Base-by-base conservation (phyloP, 1,284 basidiomycete species). In the Cryptococcus depauperatus region DNA sequence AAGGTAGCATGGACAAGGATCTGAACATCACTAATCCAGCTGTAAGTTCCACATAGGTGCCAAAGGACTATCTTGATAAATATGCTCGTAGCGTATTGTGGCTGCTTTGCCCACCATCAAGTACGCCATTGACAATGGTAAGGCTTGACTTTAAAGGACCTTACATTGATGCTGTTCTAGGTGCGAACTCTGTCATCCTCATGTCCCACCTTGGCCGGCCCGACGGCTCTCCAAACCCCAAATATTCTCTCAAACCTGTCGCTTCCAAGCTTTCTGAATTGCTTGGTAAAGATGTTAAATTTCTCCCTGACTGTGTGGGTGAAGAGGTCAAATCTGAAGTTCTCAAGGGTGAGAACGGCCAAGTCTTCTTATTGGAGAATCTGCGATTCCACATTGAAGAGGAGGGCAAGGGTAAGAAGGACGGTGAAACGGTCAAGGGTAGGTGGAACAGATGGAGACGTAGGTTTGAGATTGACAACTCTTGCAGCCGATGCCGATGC, bases 151-250 rank as follows among this genome's bases (percentile, higher is more conserved):
- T 29, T n/a, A 30, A 3, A 11, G 29, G 34, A 13, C 34, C 9
- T n/a, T 35, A 11, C 34, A 11, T 13, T 34, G 14, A 42, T n/a
- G 18, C 21, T 35, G 11, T 32, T 23, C 3, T 47, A 92, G 88
- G 83, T 52, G 89, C 92, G 52, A 79, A 82, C 60, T 77, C 80
- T 44, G 82, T 97, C 67, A 78, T 91, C 59, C 81, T 98, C 68
- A 96, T 96, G 90, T 97, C 92, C 61, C 93, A 98, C 74, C 81
- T 98, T 53, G 95, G 93, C 41, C 87, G 95, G 55, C 95, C 93
- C 18, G 90, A 98, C 70, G 93, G 95, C 64, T 85, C 90, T 68
- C 79, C 81, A 51, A 83, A 84, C 60, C 73, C 78, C 49, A 97
- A 97, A 70, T 96, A 88, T 77, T 89, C 90, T 18, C 81, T 98